Conservation (phyloP, 441 rosid genomes). For the Euphorbia celastroides region DNA sequence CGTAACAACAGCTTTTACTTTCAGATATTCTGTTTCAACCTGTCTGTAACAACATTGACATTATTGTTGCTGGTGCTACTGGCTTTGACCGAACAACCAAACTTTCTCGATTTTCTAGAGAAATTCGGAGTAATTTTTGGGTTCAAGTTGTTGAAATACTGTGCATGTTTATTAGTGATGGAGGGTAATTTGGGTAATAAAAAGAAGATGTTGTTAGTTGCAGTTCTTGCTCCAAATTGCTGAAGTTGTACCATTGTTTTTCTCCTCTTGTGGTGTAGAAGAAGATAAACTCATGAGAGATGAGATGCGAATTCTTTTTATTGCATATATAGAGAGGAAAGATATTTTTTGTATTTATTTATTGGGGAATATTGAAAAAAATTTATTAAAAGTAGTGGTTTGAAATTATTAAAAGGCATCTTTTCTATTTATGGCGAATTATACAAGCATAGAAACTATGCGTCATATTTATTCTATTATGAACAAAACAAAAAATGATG, state of each 20-base stretch:
- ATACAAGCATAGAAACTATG: too few relatives aligned
- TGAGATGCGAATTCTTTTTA: too few relatives aligned
- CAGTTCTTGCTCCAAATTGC: not conserved
- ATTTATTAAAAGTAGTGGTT: too few relatives aligned
- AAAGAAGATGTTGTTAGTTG: not conserved
- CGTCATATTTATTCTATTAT: too few relatives aligned
- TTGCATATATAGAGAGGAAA: too few relatives aligned
- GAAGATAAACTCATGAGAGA: too few relatives aligned
- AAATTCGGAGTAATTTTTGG: not conserved
- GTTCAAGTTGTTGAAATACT: not conserved
- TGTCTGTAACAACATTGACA: not conserved
- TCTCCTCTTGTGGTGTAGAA: not conserved
- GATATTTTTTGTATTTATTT: too few relatives aligned
- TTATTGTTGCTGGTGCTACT: too few relatives aligned
- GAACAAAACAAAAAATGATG: too few relatives aligned
- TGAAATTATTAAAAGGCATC: too few relatives aligned
- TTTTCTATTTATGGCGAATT: too few relatives aligned
- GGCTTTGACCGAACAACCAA: not conserved
- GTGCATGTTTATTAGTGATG: not conserved
- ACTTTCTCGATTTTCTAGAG: not conserved
- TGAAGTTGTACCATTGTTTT: not conserved
- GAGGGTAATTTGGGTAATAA: not conserved
- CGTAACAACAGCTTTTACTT: constrained; percentile 37
- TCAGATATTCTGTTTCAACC: not conserved
- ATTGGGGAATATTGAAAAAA: too few relatives aligned